Evolutionary conservation across 1,139 yeast species (phyloP).

Genomic region (Candida sp.): DNA sequence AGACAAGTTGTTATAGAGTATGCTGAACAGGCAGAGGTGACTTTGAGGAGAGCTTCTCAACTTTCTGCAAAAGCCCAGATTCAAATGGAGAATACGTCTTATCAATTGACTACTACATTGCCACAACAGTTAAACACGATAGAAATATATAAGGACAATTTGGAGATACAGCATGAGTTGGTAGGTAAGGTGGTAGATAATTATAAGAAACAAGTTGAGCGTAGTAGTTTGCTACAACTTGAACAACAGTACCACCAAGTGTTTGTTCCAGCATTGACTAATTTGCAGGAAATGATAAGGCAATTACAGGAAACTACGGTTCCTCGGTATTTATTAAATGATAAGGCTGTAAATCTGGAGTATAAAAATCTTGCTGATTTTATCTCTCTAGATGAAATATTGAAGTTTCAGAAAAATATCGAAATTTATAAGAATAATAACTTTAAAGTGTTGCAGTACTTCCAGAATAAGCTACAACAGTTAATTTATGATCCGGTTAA

Average conservation of each 20-base stretch:
- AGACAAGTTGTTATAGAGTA: constrained; percentile 13
- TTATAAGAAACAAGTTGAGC: constrained; percentile 9
- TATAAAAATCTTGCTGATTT: constrained; percentile 22
- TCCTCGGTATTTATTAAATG: constrained; percentile 22
- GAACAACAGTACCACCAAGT: neutral
- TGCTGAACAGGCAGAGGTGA: constrained; percentile 27
- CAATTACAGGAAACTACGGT: constrained; percentile 24
- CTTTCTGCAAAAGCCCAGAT: constrained; percentile 31
- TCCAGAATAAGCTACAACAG: constrained; percentile 15
- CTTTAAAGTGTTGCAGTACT: constrained; percentile 16
- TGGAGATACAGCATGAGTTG: constrained; percentile 14
- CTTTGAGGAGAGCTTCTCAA: constrained; percentile 28
- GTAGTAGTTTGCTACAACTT: constrained; percentile 5
- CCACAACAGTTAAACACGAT: constrained; percentile 22
- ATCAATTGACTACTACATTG: constrained; percentile 17
- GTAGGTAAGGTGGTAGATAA: constrained; percentile 1
- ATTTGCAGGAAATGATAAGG: constrained; percentile 22
- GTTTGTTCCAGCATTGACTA: constrained; percentile 18
- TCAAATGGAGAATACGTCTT: constrained; percentile 21
- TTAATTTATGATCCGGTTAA: constrained; percentile 13
- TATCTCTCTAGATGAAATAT: constrained; percentile 33
- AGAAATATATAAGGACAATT: constrained; percentile 15
- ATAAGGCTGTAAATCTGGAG: constrained; percentile 1
- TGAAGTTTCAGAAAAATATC: constrained; percentile 22
- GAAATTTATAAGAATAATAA: constrained; percentile 25